Percentiles rank a stretch among this genome's conserved stretches.
Evolutionary conservation across 352 stramenopile genomes (phyloP).

Genomic region (Phytophthora tubulina): DNA sequence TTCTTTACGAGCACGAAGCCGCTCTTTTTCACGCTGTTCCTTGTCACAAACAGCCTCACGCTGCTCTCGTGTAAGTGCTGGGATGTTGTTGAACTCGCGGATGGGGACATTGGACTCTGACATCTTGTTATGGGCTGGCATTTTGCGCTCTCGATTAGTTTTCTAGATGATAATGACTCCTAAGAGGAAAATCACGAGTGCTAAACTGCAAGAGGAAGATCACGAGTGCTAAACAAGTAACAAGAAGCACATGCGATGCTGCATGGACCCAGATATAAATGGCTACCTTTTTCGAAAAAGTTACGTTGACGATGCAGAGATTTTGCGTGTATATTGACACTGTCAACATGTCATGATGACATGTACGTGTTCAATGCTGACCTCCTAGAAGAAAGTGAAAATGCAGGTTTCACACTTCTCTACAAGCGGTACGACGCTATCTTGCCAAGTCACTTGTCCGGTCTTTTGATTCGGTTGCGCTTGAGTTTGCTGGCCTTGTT

Average conservation of each 20-base stretch:
- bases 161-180: background rate
- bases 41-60: constrained; percentile 79
- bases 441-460: constrained; percentile 71
- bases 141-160: constrained; percentile 4
- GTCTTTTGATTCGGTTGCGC: constrained; percentile 34
- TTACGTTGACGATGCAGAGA: constrained; percentile 22
- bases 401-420: constrained; percentile 82
- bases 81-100: constrained; percentile 84
- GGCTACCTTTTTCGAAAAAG: constrained; percentile 10
- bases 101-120: background rate
- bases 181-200: no score
- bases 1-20: constrained; percentile 72
- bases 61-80: constrained; percentile 70
- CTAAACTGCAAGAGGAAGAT: constrained; percentile 4
- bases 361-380: background rate
- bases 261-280: constrained; percentile 26
- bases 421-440: constrained; percentile 78
- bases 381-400: constrained; percentile 76
- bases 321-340: no score
- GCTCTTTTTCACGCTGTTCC: constrained; percentile 81
- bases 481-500: constrained; percentile 30
- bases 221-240: constrained; percentile 13
- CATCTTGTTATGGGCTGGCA: constrained; percentile 27
- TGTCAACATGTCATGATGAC: background rate
- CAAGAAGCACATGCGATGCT: constrained; percentile 5